Conservation (phyloP, 352 stramenopile species). For the Globisporangium uncinulatum region DNA sequence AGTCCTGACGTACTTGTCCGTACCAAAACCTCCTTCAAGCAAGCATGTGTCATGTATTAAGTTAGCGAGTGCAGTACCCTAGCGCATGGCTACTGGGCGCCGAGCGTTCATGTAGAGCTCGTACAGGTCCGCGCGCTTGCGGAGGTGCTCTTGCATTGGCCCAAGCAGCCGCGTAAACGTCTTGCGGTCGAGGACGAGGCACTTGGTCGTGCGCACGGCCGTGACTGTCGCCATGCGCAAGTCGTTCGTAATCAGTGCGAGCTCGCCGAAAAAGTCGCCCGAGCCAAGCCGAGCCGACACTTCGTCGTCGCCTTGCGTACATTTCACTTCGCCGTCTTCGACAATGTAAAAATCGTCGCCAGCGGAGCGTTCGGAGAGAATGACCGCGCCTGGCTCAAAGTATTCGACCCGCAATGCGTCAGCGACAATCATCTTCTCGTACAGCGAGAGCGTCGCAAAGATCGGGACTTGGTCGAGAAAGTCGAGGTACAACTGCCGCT, state of each 20-base stretch:
- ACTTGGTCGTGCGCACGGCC: constrained; percentile 70
- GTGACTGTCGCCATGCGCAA: constrained; percentile 86
- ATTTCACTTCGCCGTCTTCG: constrained; percentile 59
- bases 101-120: constrained; percentile 2
- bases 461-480: constrained; percentile 68
- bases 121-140: constrained; percentile 1
- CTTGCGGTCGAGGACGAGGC: constrained; percentile 84
- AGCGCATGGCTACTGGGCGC: constrained; percentile 60
- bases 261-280: constrained; percentile 71
- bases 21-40: no score
- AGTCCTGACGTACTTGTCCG: no score
- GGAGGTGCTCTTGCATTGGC: constrained; percentile 52
- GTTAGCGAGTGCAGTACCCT: background rate
- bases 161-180: constrained; percentile 80
- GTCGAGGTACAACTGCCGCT: constrained; percentile 48
- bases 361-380: constrained; percentile 43
- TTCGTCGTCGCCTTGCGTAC: constrained; percentile 51
- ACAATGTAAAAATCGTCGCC: constrained; percentile 85
- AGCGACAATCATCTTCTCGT: constrained; percentile 71
- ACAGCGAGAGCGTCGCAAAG: constrained; percentile 60
- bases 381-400: constrained; percentile 32
- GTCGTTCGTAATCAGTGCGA: constrained; percentile 87
- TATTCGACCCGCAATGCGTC: constrained; percentile 60
- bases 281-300: constrained; percentile 50
- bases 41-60: background rate